phyloP scores from a whole-genome alignment of 2,329 filamentous ascomycete genomes.

The Pyrenophora tritici-repentis region DNA sequence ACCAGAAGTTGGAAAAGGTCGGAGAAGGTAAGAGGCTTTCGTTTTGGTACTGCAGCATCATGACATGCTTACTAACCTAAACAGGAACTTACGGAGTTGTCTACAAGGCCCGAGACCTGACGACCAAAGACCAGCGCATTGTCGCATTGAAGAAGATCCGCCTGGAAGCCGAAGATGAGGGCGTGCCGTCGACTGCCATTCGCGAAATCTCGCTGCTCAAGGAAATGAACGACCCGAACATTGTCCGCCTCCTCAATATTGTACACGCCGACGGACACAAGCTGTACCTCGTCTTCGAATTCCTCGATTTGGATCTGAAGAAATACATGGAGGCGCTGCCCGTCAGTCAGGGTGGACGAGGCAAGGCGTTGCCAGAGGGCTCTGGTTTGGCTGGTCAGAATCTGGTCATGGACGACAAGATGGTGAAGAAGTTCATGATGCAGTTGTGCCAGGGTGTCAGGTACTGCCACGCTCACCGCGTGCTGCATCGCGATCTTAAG shows the following conservation, averaged over 20 bases:
- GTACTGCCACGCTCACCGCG: constrained; percentile 87
- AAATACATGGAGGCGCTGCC: constrained; percentile 95
- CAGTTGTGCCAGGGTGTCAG: constrained; percentile 82
- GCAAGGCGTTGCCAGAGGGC: constrained; percentile 82
- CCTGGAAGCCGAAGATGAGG: constrained; percentile 92
- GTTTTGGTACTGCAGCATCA: too few relatives aligned
- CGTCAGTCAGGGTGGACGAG: constrained; percentile 80
- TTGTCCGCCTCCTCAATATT: constrained; percentile 86
- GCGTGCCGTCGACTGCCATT: constrained; percentile 89
- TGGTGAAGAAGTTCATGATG: constrained; percentile 92
- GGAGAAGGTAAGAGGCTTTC: constrained; percentile 93
- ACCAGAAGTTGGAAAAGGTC: constrained; percentile 95
- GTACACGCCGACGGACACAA: constrained; percentile 95
- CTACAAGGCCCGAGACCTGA: constrained; percentile 89
- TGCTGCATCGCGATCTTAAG: constrained; percentile 87
- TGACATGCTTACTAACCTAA: constrained; percentile 10
- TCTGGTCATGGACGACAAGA: constrained; percentile 74
- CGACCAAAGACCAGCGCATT: constrained; percentile 75
- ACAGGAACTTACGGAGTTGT: constrained; percentile 92
- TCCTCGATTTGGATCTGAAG: constrained; percentile 88
- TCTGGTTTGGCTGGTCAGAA: constrained; percentile 66
- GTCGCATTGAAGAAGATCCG: constrained; percentile 95
- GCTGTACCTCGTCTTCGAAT: constrained; percentile 91
- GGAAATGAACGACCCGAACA: constrained; percentile 91
- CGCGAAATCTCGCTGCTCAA: constrained; percentile 93